phyloP scores from a whole-genome alignment of 495 filamentous ascomycete genomes.

The Xylaria longipes region DNA sequence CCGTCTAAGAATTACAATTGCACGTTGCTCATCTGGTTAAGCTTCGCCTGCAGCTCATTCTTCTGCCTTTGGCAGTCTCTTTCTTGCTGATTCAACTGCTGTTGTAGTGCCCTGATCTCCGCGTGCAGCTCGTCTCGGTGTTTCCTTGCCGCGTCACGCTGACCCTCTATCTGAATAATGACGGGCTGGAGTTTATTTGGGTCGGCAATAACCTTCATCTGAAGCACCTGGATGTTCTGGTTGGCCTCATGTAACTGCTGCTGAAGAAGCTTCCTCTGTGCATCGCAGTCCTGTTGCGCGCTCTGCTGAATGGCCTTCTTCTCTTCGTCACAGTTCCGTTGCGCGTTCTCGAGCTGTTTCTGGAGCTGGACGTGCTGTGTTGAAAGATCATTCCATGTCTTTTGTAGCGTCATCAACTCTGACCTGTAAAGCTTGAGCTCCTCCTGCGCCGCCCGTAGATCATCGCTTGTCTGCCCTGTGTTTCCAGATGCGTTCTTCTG shows the following conservation, averaged over 20 bases:
- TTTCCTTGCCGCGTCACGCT: conserved; percentile 33
- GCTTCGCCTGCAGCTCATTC: not conserved
- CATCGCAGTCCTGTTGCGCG: conserved; percentile 20
- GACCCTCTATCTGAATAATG: conserved; percentile 28
- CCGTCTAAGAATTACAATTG: not conserved
- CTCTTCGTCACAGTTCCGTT: conserved; percentile 21
- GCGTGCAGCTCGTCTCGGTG: conserved; percentile 25
- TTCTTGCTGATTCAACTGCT: not conserved
- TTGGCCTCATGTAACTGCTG: conserved; percentile 21
- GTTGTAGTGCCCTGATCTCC: conserved; percentile 19
- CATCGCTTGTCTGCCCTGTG: not conserved
- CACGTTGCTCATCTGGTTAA: not conserved
- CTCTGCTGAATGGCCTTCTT: conserved; percentile 30
- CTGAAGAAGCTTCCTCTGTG: conserved; percentile 30
- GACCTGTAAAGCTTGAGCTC: not conserved
- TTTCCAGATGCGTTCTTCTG: not conserved
- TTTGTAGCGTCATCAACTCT: not conserved
- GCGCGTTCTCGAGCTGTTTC: conserved; percentile 8
- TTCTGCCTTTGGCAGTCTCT: not conserved
- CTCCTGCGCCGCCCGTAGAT: not conserved
- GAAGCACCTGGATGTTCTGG: conserved; percentile 23
- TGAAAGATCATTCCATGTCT: conserved; percentile 11
- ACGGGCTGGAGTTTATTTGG: conserved; percentile 34
- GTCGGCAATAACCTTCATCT: conserved; percentile 24
- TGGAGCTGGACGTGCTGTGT: conserved; percentile 23